phyloP scores from a whole-genome alignment of 2,329 filamentous ascomycete species.

The Hymenoscyphus albidus region DNA sequence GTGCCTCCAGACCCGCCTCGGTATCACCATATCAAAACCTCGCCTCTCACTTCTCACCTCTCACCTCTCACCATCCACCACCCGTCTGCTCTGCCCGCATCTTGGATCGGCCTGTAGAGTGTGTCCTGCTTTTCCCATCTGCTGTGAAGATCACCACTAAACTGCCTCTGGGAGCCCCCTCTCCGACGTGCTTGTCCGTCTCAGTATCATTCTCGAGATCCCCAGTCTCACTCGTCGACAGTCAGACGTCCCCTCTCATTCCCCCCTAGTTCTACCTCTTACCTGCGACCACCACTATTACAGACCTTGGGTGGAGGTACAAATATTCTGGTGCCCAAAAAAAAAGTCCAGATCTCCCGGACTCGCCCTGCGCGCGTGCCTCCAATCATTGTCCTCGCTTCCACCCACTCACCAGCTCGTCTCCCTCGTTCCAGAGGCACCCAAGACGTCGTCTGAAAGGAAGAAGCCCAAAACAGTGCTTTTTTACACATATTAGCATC shows the following conservation, averaged over 20 bases:
- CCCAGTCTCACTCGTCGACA: slow-evolving; percentile 1
- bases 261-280: neutral
- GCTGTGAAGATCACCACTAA: neutral
- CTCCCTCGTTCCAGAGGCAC: neutral
- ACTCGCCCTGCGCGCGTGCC: neutral
- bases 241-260: neutral
- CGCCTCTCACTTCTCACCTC: slow-evolving; percentile 2
- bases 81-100: neutral
- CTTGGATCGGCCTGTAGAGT: neutral
- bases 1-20: slow-evolving; percentile 6
- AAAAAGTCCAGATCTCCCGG: neutral
- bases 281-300: neutral
- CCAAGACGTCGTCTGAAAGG: neutral
- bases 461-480: neutral
- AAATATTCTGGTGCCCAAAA: neutral
- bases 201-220: slow-evolving; percentile 1
- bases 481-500: neutral
- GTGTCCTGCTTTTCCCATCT: neutral
- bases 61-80: slow-evolving; percentile 6
- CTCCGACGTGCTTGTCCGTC: neutral
- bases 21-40: slow-evolving; percentile 6
- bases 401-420: neutral
- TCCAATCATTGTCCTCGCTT: slow-evolving; percentile 1
- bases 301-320: neutral
- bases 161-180: neutral